These are phyloP conservation scores for Chenopodium album DNA, from an alignment of 148 eudicot species.

Conservation along the genomic window DNA sequence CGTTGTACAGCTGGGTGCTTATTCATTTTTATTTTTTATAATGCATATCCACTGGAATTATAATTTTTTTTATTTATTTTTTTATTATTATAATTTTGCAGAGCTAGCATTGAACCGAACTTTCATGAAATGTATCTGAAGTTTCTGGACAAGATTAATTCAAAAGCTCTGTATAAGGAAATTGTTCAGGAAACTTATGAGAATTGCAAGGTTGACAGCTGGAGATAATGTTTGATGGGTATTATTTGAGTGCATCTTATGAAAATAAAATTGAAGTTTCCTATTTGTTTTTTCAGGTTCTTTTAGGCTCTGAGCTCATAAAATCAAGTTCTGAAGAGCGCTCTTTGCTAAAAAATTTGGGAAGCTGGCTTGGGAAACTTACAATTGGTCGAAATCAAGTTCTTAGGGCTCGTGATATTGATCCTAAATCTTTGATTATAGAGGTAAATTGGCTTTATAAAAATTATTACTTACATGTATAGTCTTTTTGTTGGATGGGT, in stretches of 20 bases:
- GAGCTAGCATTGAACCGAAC: slow-evolving; percentile 95
- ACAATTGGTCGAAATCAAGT: slow-evolving; percentile 91
- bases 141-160: slow-evolving; percentile 80
- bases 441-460: slow-evolving; percentile 47
- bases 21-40: background rate
- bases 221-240: slow-evolving; percentile 38
- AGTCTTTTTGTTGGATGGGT: background rate
- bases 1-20: background rate
- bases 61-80: too few species aligned
- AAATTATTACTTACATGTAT: background rate
- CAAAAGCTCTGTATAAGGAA: slow-evolving; percentile 68
- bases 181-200: slow-evolving; percentile 79
- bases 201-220: slow-evolving; percentile 79
- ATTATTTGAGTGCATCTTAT: background rate
- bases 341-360: slow-evolving; percentile 86
- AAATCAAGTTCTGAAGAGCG: slow-evolving; percentile 97
- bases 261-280: background rate
- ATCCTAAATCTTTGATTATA: slow-evolving; percentile 82
- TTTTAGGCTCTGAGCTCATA: slow-evolving; percentile 89
- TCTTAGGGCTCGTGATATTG: slow-evolving; percentile 79
- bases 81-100: slow-evolving; percentile 24
- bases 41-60: background rate
- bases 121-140: slow-evolving; percentile 91
- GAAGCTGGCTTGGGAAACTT: slow-evolving; percentile 98
- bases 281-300: slow-evolving; percentile 50